Conservation (phyloP, 2,329 filamentous ascomycete species). For the Tetracladium maxilliforme region DNA sequence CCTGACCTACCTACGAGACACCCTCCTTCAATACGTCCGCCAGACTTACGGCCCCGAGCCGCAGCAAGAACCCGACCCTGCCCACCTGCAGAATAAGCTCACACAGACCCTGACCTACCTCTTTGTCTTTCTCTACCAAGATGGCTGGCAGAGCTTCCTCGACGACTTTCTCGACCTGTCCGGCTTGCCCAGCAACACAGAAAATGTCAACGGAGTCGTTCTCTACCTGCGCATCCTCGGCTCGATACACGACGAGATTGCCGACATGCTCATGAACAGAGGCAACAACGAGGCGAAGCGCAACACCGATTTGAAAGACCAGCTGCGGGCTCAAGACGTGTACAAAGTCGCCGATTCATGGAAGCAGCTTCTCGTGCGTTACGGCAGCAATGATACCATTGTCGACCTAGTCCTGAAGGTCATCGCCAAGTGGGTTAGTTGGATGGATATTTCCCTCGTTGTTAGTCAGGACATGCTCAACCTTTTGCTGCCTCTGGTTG, state of each 20-base stretch:
- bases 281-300: conserved; percentile 67
- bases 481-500: conserved; percentile 74
- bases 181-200: conserved; percentile 41
- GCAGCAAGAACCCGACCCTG: conserved; percentile 45
- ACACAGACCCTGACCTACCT: conserved; percentile 91
- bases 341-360: conserved; percentile 78
- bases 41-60: conserved; percentile 52
- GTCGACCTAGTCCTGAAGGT: conserved; percentile 81
- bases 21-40: conserved; percentile 66
- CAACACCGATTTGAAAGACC: conserved; percentile 81
- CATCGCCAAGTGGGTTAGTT: conserved; percentile 96
- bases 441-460: conserved; percentile 91
- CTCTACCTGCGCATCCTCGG: conserved; percentile 81
- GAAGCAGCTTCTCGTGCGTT: conserved; percentile 77
- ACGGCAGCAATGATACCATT: conserved; percentile 52
- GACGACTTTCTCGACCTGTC: conserved; percentile 78
- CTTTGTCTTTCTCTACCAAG: conserved; percentile 74
- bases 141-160: conserved; percentile 80
- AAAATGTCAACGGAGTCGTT: conserved; percentile 63
- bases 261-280: conserved; percentile 74
- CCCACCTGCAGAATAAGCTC: conserved; percentile 86
- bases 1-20: conserved; percentile 64
- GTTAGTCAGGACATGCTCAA: conserved; percentile 81
- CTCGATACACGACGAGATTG: conserved; percentile 94
- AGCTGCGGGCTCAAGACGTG: conserved; percentile 76